Evolutionary conservation across 805 yeast species (phyloP), one percentile per base, ranked within the genome.

Genomic region (Ogataea henricii): DNA sequence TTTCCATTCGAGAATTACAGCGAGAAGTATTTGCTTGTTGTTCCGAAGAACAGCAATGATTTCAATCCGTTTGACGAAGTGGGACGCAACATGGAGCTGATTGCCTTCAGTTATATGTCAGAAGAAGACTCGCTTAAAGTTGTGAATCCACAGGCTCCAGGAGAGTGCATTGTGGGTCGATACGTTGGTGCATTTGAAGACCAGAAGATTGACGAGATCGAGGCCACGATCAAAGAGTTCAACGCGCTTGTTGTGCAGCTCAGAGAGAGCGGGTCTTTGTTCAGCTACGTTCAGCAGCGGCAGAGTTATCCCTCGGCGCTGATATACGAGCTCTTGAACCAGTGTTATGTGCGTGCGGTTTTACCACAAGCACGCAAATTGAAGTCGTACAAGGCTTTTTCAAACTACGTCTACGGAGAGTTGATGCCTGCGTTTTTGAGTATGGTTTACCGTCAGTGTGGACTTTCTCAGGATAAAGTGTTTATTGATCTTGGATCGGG

Each of bases 401-500:
- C 96, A 6, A 90, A 87, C 54, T 87, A 83, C 58, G 96, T 89
- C 0, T 91, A 91, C 64, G 97, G 97, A 8, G 97, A 91, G 66
- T 69, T 91, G 48, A 72, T 91, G 63, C 97, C 97, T 1, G 70
- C 74, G 4, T 88, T 91, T 56, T 72, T 87, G 35, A 77, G 89
- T 34, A 80, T 75, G 55, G 85, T 87, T 3, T 86, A 84, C 59
- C 63, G 70, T 5, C 73, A 81, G 56, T 84, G 89, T 42, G 76
- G 74, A 1, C 67, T 90, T 42, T 65, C 70, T 30, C 72, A 79
- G 1, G 67, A 65, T 1, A 77, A 79, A 37, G 77, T 72, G n/a
- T 90, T 89, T 59, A 81, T 91, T 52, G 97, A 91, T 66, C 71
- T 91, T 20, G 97, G 97, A 0, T 89, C 96, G 0, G 97, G 97